phyloP scores from a whole-genome alignment of 1,139 yeast genomes.

The Tardiomyces digboiensis region DNA sequence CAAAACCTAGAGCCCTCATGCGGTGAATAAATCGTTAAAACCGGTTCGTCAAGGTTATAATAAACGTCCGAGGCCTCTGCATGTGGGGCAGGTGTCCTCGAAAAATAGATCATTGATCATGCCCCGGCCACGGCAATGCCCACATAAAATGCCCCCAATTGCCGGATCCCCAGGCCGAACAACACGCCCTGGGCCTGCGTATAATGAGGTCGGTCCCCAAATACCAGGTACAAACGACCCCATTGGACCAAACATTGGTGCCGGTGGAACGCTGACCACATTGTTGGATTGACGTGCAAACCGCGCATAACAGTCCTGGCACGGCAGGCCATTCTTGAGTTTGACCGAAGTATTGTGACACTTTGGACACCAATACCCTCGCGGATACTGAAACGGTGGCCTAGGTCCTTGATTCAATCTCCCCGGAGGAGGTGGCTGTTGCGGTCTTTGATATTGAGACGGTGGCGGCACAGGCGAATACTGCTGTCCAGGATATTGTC shows the following conservation, averaged over 20 bases:
- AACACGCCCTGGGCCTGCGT: slow-evolving; percentile 29
- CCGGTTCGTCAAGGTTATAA: no score
- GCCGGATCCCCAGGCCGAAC: slow-evolving; percentile 80
- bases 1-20: no score
- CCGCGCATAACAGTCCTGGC: slow-evolving; percentile 62
- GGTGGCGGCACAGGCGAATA: no score
- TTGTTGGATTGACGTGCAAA: slow-evolving; percentile 36
- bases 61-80: not conserved
- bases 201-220: slow-evolving; percentile 3
- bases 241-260: slow-evolving; percentile 1
- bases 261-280: slow-evolving; percentile 7
- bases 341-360: slow-evolving; percentile 74
- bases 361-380: slow-evolving; percentile 49
- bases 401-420: slow-evolving; percentile 10
- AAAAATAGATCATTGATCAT: slow-evolving; percentile 28
- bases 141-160: slow-evolving; percentile 72
- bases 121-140: slow-evolving; percentile 70
- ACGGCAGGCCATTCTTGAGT: slow-evolving; percentile 50
- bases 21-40: no score
- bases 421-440: slow-evolving; percentile 11
- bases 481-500: no score
- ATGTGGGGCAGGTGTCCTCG: not conserved
- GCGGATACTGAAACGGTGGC: slow-evolving; percentile 66
- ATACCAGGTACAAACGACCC: not conserved
- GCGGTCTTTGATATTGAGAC: no score